These are phyloP conservation scores for Theobroma grandiflorum DNA, from an alignment of 441 rosid genomes.

Conservation along the genomic window DNA sequence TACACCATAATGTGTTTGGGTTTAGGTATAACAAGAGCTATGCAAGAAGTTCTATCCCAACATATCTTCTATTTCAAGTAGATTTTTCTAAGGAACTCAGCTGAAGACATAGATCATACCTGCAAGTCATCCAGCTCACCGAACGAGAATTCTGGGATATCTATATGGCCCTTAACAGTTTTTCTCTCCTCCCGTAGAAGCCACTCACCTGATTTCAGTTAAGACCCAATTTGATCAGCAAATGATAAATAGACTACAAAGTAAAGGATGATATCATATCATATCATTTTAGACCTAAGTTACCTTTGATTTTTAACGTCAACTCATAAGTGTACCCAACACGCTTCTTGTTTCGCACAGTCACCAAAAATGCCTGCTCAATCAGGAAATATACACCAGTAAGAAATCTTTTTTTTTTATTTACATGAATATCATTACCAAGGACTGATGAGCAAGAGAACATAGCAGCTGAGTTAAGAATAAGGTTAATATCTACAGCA, in stretches of 20 bases:
- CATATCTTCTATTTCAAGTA: background rate
- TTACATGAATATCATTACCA: background rate
- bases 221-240: slow-evolving; percentile 8
- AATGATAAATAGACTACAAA: slow-evolving; percentile 7
- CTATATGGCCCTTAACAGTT: slow-evolving; percentile 66
- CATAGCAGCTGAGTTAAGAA: background rate
- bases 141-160: slow-evolving; percentile 84
- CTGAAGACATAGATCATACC: slow-evolving; percentile 48
- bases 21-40: background rate
- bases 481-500: background rate
- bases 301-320: slow-evolving; percentile 79
- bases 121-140: slow-evolving; percentile 95
- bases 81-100: background rate
- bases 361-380: slow-evolving; percentile 86
- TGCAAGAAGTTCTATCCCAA: background rate
- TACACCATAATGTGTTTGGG: background rate
- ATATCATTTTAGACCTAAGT: background rate
- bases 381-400: slow-evolving; percentile 14
- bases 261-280: background rate
- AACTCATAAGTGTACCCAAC: slow-evolving; percentile 89
- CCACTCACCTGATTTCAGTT: slow-evolving; percentile 76
- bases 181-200: slow-evolving; percentile 62
- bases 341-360: slow-evolving; percentile 87
- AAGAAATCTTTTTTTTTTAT: background rate
- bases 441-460: background rate